A percentile compares a stretch with the other conserved stretches of the same genome.
Conservation (phyloP, 495 filamentous ascomycete species). For the Podospora bellae-mahoneyi region DNA sequence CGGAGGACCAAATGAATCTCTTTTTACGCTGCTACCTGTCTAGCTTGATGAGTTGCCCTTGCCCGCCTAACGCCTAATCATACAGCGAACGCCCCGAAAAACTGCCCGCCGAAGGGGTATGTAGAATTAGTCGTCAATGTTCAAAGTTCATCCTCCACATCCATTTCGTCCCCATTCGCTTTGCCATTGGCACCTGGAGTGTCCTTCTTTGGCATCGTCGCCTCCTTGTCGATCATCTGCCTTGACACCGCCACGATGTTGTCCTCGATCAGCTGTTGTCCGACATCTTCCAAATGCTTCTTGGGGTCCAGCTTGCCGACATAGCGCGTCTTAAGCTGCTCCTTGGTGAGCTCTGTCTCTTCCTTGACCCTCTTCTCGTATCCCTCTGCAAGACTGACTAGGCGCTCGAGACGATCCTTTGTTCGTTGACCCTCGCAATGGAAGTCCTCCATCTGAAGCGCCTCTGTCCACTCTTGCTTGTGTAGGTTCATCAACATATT, state of each 20-base stretch:
- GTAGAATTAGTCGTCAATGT: constrained; percentile 15
- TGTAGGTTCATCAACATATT: constrained; percentile 99
- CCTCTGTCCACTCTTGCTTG: constrained; percentile 99
- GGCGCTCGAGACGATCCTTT: constrained; percentile 76
- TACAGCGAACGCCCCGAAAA: constrained; percentile 26
- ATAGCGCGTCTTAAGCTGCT: constrained; percentile 97
- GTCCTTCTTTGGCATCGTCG: constrained; percentile 60
- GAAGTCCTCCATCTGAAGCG: constrained; percentile 96
- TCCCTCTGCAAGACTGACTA: constrained; percentile 86
- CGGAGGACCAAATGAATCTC: constrained; percentile 10
- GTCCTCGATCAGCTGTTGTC: constrained; percentile 94
- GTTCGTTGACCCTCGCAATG: constrained; percentile 76
- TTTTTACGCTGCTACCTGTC: constrained; percentile 23
- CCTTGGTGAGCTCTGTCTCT: constrained; percentile 93
- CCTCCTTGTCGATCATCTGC: constrained; percentile 99
- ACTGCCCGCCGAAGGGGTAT: constrained; percentile 15
- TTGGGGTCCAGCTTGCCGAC: constrained; percentile 98
- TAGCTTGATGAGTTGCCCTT: constrained; percentile 21
- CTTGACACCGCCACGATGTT: constrained; percentile 95
- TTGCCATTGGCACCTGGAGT: constrained; percentile 46
- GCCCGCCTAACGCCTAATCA: constrained; percentile 35
- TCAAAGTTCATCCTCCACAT: constrained; percentile 50
- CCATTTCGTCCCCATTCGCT: constrained; percentile 54
- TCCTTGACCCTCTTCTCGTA: constrained; percentile 99
- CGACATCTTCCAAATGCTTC: constrained; percentile 97